phyloP scores from a whole-genome alignment of 495 filamentous ascomycete species.

The Penicillium goetzii region DNA sequence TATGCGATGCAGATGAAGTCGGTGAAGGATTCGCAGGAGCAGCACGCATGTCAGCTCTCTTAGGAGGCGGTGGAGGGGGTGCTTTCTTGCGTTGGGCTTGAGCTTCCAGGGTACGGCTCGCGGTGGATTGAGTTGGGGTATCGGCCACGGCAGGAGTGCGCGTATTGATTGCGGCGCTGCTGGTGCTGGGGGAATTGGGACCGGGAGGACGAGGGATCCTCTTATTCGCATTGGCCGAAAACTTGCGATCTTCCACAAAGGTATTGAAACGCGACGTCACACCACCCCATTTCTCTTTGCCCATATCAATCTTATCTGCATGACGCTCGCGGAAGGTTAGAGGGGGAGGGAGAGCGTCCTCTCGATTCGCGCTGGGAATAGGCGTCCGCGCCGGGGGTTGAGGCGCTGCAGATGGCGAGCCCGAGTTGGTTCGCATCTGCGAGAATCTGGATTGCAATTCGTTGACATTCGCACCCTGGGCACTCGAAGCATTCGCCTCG shows the following conservation, averaged over 20 bases:
- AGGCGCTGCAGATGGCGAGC: conserved; percentile 27
- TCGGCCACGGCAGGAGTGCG: conserved; percentile 16
- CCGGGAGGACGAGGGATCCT: conserved; percentile 37
- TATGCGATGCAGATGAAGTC: conserved; percentile 28
- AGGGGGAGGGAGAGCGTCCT: conserved; percentile 14
- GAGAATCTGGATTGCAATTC: conserved; percentile 73
- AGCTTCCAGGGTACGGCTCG: conserved; percentile 11
- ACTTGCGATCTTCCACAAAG: conserved; percentile 41
- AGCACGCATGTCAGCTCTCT: conserved; percentile 53
- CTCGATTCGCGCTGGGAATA: conserved; percentile 43
- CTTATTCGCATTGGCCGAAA: conserved; percentile 36
- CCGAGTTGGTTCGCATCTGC: conserved; percentile 49
- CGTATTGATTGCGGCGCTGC: neutral
- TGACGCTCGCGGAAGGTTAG: conserved; percentile 60
- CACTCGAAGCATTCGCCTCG: conserved; percentile 16
- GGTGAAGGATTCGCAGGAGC: conserved; percentile 28
- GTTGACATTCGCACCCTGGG: conserved; percentile 49
- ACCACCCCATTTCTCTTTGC: conserved; percentile 60
- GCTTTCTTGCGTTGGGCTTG: conserved; percentile 60
- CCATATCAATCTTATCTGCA: conserved; percentile 68
- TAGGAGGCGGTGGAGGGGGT: conserved; percentile 71
- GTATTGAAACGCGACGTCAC: conserved; percentile 45
- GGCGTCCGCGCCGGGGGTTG: conserved; percentile 55
- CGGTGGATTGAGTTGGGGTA: conserved; percentile 16
- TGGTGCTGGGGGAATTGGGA: conserved; percentile 15